Evolutionary conservation across 2,329 filamentous ascomycete species (phyloP).

Genomic region (Cladophialophora immunda): DNA sequence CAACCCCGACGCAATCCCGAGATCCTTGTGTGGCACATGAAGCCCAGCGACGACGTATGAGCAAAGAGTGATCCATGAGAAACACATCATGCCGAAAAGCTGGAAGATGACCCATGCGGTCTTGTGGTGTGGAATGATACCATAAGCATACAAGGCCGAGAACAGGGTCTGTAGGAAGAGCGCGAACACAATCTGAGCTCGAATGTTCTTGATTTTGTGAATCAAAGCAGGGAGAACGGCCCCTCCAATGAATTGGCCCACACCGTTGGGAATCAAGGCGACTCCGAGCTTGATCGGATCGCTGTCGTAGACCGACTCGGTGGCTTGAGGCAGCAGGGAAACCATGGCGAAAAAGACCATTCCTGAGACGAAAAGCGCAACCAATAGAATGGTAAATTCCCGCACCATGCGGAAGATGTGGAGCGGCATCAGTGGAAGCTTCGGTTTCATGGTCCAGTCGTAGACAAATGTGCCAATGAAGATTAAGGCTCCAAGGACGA

Average conservation of each 20-base stretch:
- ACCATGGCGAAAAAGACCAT: conserved; percentile 59
- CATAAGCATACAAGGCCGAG: conserved; percentile 33
- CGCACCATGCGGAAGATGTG: conserved; percentile 23
- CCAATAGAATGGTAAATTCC: conserved; percentile 21
- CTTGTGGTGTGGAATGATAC: conserved; percentile 27
- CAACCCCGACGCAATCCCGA: conserved; percentile 27
- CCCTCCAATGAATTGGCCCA: conserved; percentile 22
- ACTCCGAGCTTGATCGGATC: conserved; percentile 52
- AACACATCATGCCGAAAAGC: conserved; percentile 33
- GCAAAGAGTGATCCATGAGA: conserved; percentile 24
- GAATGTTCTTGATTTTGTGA: conserved; percentile 28
- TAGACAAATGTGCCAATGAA: conserved; percentile 50
- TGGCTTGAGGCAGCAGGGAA: conserved; percentile 56
- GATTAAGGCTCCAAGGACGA: conserved; percentile 49
- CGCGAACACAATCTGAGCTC: conserved; percentile 30
- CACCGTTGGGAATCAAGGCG: conserved; percentile 44
- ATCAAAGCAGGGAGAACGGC: conserved; percentile 18
- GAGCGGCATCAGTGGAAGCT: conserved; percentile 21
- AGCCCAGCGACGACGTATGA: conserved; percentile 25
- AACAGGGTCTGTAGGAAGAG: conserved; percentile 41
- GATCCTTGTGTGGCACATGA: conserved; percentile 24
- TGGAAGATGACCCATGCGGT: conserved; percentile 39
- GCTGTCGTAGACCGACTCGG: conserved; percentile 52
- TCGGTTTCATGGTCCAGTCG: conserved; percentile 42
- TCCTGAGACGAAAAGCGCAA: conserved; percentile 22